Base-by-base conservation (phyloP, 768 basidiomycete species). In the Artomyces pyxidatus region DNA sequence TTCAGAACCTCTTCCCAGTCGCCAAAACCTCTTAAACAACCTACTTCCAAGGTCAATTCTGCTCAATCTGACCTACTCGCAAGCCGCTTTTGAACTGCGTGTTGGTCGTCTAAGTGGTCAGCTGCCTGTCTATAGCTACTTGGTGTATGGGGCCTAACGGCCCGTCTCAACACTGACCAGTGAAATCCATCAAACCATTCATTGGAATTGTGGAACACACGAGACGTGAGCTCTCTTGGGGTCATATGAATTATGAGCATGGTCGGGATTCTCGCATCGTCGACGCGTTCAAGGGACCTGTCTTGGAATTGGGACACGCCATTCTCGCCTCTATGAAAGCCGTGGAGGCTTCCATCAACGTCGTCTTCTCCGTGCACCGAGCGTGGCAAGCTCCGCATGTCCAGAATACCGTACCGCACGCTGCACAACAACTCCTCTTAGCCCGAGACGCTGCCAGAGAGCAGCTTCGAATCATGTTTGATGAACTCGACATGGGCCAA, bases 61-160 rank as follows among this genome's bases (percentile, higher is more conserved):
- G 23, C 59, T 76, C 30, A 70, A 73, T 49, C 56, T 65, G 35
- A 59, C 63, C 19, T 74, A 75, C 52, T 68, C 68, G 3, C 71
- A 71, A 50, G 72, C 74, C 10, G 63, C 67, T 3, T 74, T 76
- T 43, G 74, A 76, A 45, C 59, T 74, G 26, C 67, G 73, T 6
- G 51, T 74, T 6, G 72, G 73, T 21, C 66, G 73, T 19, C 57
- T 76, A 28, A 66, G 67, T 41, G 65, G 74, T 75, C 53, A 51
- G 65, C 45, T 17, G 29, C 14, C 46, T 12, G 43, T n/a, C n/a
- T n/a, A n/a, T n/a, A n/a, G n/a, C n/a, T n/a, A n/a, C n/a, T n/a
- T n/a, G n/a, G n/a, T n/a, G n/a, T n/a, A n/a, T n/a, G n/a, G n/a
- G n/a, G 5, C 16, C 17, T 26, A 4, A 30, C 14, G 14, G 23